Evolutionary conservation across 441 rosid genomes (phyloP).

Genomic region (Raphanus hybrid): DNA sequence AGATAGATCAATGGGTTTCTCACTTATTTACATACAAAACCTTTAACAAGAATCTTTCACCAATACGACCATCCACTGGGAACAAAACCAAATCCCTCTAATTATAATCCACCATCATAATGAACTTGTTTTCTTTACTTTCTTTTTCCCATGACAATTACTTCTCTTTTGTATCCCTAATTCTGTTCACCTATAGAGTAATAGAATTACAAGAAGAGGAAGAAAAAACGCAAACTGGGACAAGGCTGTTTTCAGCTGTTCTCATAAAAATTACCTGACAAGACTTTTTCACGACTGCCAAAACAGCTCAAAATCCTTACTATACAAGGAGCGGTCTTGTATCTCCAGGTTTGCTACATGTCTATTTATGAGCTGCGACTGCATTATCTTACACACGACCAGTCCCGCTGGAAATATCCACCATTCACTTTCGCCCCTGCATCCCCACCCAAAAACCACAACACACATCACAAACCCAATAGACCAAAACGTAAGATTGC

Average conservation of each 20-base stretch:
- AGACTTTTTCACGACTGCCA: conserved; percentile 85
- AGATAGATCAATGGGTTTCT: not conserved
- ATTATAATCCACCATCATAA: not conserved
- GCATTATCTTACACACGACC: conserved; percentile 88
- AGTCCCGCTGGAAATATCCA: conserved; percentile 99
- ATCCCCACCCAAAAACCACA: conserved; percentile 26
- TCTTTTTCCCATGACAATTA: conserved; percentile 7
- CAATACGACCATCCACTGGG: not conserved
- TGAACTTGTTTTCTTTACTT: conserved; percentile 15
- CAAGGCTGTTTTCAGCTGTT: conserved; percentile 16
- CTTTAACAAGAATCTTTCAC: not conserved
- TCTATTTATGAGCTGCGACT: conserved; percentile 94
- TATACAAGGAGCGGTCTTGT: conserved; percentile 98
- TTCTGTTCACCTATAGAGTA: conserved; percentile 41
- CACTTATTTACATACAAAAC: conserved; percentile 1
- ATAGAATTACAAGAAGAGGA: conserved; percentile 42
- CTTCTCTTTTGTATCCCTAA: conserved; percentile 40
- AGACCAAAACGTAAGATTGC: conserved; percentile 20
- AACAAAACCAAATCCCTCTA: not conserved
- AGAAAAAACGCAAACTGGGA: conserved; percentile 8
- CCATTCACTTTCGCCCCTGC: conserved; percentile 99
- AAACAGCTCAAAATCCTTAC: conserved; percentile 85
- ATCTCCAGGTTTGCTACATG: conserved; percentile 98
- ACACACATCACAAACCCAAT: conserved; percentile 30
- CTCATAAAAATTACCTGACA: conserved; percentile 33